These are phyloP conservation scores for Candida bentonensis DNA, from an alignment of 805 yeast species.

Conservation along the genomic window DNA sequence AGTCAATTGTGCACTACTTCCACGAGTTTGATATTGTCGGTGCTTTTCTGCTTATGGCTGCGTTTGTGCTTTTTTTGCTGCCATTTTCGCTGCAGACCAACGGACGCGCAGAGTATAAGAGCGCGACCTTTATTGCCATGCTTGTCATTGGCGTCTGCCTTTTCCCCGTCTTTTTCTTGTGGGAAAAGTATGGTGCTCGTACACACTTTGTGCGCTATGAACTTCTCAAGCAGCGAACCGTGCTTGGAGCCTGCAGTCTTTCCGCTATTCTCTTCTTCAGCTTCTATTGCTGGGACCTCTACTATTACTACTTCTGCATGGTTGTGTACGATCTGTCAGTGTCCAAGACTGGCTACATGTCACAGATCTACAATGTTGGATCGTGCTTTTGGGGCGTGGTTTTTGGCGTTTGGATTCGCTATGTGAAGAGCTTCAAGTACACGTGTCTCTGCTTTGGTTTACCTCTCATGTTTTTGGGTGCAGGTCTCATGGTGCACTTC, in stretches of 20 bases:
- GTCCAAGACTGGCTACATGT: slow-evolving; percentile 34
- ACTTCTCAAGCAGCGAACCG: slow-evolving; percentile 47
- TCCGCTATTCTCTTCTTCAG: slow-evolving; percentile 33
- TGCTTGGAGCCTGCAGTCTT: slow-evolving; percentile 41
- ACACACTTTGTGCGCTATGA: slow-evolving; percentile 42
- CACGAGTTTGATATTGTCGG: slow-evolving; percentile 27
- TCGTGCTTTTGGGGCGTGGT: slow-evolving; percentile 36
- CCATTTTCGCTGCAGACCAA: slow-evolving; percentile 31
- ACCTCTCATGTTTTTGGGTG: slow-evolving; percentile 37
- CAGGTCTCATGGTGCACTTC: slow-evolving; percentile 40
- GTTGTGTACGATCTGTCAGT: slow-evolving; percentile 43
- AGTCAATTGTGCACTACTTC: slow-evolving; percentile 14
- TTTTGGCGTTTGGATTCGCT: slow-evolving; percentile 35
- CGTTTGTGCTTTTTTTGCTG: slow-evolving; percentile 23
- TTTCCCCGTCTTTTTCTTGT: slow-evolving; percentile 31
- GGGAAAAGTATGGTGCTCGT: slow-evolving; percentile 40
- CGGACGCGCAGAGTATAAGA: slow-evolving; percentile 10
- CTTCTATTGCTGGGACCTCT: slow-evolving; percentile 47
- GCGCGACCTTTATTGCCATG: slow-evolving; percentile 11
- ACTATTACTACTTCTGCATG: slow-evolving; percentile 42
- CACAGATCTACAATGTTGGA: slow-evolving; percentile 7
- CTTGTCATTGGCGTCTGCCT: slow-evolving; percentile 37
- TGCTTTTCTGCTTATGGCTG: slow-evolving; percentile 21
- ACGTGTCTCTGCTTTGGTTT: slow-evolving; percentile 34
- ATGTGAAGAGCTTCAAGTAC: slow-evolving; percentile 32